Evolutionary conservation across 139 green algal genomes (phyloP), one percentile per base, ranked within the genome.

Genomic region (Tetraselmis chui): DNA sequence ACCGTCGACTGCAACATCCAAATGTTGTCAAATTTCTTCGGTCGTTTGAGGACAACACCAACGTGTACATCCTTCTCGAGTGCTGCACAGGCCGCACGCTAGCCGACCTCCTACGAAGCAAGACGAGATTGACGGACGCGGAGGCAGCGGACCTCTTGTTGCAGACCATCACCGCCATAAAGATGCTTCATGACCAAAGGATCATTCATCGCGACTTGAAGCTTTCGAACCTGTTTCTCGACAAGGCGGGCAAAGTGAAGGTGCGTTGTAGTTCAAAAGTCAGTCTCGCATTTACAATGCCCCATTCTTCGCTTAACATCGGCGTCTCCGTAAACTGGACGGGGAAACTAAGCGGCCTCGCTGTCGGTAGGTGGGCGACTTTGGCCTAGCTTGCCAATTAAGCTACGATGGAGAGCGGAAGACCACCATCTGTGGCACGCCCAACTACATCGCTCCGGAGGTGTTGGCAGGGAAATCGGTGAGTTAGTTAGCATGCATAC

Each of bases 381-480:
- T 87, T 30, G 84, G 84, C 1, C 82, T 87, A 1, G 84, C 84
- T 1, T 85, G 81, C 77, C 75, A 26, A 5, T 75, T 87, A 1
- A 29, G 81, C 30, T 59, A 81, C 25, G 77, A 81, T 2, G 77
- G 59, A 1, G 79, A 84, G 80, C 75, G 79, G 30, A 83, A 83
- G 67, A 84, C 30, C 26, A 88, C 84, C 22, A 84, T 88, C 45
- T 88, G 84, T 75, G 84, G 84, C 23, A 88, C 84, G 0, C 84
- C 84, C 1, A 88, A 85, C 78, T 85, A 85, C 81, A 86, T 89
- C 30, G 85, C 85, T 5, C 85, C 85, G 5, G 85, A 89, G 77
- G 82, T 88, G 58, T 76, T 86, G 1, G 59, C 2, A 5, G 59
- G 78, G 24, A 76, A 83, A 26, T 59, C 67, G 59, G 29, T 25